Percentiles rank a stretch among this genome's conserved stretches.
Conservation (phyloP, 495 filamentous ascomycete species). For the Bryoglossum gracile region DNA sequence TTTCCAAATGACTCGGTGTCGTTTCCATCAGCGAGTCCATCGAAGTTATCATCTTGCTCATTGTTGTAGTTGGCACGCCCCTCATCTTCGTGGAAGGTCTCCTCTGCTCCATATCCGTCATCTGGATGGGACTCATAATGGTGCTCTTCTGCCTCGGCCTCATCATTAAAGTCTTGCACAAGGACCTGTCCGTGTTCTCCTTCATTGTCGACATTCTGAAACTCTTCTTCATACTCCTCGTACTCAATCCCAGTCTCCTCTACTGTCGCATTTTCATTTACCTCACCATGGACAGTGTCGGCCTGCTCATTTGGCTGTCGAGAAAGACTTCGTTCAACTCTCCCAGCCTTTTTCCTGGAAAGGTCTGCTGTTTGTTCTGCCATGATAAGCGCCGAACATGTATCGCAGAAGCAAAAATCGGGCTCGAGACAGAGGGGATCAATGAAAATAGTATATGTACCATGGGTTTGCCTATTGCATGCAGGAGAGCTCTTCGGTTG, state of each 20-base stretch:
- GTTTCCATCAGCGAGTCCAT: background rate
- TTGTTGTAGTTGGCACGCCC: background rate
- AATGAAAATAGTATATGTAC: constrained; percentile 18
- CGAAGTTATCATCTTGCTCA: no score
- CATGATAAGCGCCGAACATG: constrained; percentile 18
- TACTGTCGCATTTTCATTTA: background rate
- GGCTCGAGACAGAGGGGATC: constrained; percentile 19
- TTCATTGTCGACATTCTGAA: background rate
- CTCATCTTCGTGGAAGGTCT: background rate
- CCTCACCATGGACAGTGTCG: background rate
- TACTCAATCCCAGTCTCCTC: constrained; percentile 6
- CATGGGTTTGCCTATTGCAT: constrained; percentile 11
- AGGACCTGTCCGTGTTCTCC: background rate
- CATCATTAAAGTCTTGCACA: no score
- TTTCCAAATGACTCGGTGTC: background rate
- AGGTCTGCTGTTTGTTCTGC: no score
- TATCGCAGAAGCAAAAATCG: constrained; percentile 20
- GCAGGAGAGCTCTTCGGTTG: constrained; percentile 21
- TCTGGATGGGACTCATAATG: background rate
- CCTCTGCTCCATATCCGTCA: background rate
- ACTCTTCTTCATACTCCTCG: background rate
- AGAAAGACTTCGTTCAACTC: constrained; percentile 4
- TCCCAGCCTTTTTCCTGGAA: no score
- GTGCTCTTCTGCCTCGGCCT: background rate
- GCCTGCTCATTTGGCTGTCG: background rate